Conservation (phyloP, 345 rosid genomes). For the Geranium brycei region DNA sequence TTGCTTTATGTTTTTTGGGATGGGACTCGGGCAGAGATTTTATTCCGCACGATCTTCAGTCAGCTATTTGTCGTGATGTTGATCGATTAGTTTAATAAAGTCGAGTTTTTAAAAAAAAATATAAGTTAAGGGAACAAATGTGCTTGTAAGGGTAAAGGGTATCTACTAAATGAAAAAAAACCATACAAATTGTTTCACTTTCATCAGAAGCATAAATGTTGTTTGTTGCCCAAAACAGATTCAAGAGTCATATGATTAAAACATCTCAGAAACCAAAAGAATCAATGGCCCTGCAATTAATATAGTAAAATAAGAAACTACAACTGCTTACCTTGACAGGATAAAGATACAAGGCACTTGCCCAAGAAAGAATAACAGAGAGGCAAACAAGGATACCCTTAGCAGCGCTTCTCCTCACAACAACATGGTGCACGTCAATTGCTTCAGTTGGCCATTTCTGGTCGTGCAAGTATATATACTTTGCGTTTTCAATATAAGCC, state of each 20-base stretch:
- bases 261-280: background rate
- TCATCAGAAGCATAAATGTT: background rate
- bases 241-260: background rate
- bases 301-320: background rate
- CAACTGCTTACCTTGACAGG: constrained; percentile 32
- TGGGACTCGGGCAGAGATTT: too few species aligned
- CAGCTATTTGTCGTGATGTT: too few species aligned
- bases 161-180: background rate
- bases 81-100: too few species aligned
- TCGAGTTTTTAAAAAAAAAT: too few species aligned
- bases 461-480: constrained; percentile 35
- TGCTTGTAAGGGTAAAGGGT: background rate
- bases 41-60: too few species aligned
- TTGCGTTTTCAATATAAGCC: constrained; percentile 22
- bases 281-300: background rate
- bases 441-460: constrained; percentile 29
- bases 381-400: constrained; percentile 22
- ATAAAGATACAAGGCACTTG: constrained; percentile 22
- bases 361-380: constrained; percentile 21
- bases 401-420: constrained; percentile 27
- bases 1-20: too few species aligned
- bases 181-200: background rate
- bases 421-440: constrained; percentile 46
- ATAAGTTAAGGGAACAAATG: background rate
- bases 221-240: background rate